Conservation (phyloP, 2,329 filamentous ascomycete genomes). For the Sordariomycetes sp. region DNA sequence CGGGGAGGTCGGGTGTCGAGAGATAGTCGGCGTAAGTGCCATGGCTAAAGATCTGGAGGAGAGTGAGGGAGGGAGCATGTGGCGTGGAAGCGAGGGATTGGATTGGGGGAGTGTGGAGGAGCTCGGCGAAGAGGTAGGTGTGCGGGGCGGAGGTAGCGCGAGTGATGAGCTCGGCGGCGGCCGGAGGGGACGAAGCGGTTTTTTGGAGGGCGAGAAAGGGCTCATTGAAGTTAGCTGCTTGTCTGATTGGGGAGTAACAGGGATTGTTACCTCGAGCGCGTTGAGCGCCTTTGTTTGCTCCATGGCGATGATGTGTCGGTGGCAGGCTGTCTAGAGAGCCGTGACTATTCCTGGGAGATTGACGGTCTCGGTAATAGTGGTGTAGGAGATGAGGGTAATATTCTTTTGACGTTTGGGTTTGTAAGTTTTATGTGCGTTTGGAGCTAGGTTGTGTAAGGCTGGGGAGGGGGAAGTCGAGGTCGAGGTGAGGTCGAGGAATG, state of each 20-base stretch:
- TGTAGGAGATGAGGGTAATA: neutral
- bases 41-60: constrained; percentile 84
- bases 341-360: neutral
- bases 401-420: neutral
- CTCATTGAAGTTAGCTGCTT: constrained; percentile 29
- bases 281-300: constrained; percentile 59
- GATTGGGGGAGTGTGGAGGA: constrained; percentile 71
- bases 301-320: constrained; percentile 31
- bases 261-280: constrained; percentile 40
- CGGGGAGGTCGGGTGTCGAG: constrained; percentile 45
- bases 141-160: constrained; percentile 82
- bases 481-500: neutral
- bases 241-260: constrained; percentile 9
- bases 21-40: constrained; percentile 73
- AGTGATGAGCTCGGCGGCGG: constrained; percentile 72
- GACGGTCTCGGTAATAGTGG: neutral
- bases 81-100: constrained; percentile 46
- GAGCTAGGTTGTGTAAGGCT: neutral
- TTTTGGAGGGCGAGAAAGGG: constrained; percentile 87
- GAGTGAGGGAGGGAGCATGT: constrained; percentile 46
- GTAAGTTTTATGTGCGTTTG: neutral
- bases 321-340: neutral
- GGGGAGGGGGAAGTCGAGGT: neutral
- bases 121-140: constrained; percentile 87
- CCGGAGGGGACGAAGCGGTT: constrained; percentile 69